Base-by-base conservation (phyloP, 306 rosid genomes). In the Rosa persica region DNA sequence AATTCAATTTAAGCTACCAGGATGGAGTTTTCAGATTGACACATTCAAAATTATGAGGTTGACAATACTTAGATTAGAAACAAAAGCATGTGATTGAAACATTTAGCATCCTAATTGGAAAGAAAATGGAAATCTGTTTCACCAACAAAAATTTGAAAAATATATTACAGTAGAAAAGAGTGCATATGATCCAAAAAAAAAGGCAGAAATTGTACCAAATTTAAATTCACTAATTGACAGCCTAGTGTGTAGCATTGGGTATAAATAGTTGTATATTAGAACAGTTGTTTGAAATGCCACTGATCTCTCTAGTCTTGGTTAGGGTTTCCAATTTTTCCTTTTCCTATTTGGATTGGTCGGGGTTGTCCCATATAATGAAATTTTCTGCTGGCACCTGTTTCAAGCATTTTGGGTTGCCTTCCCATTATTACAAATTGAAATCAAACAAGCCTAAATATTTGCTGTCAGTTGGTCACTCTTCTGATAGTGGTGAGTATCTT, bases 401-500 rank as follows among this genome's bases (percentile, higher is more conserved):
- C 40, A 23, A 58, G 61, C 61, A 55, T 55, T 61, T 30, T 64
- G 15, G 69, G n/a, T 34, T 23, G 55, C 73, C 20, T 70, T 22
- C 57, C 36, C 15, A n/a, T 68, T 68, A 5, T 70, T 70, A 44
- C 39, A 15, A 46, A 30, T 71, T 22, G 38, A 54, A 73, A 67
- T 6, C 54, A 22, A 55, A 57, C 19, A 20, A 54, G 75, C 79
- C 42, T 71, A 48, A 73, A 66, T 68, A 23, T 46, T n/a, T 0
- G 76, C 10, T 39, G 57, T 81, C 83, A 30, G 51, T 80, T 72
- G 34, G 44, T 79, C 72, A n/a, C 49, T 79, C 38, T 80, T 84
- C 90, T 81, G 91, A 86, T 88, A 86, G 88, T 95, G 85, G 88
- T 93, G 86, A 68, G 82, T 89, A 88, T 89, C 86, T 86, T 82